Conservation (phyloP, 2,329 filamentous ascomycete species). For the Alternaria metachromatica region DNA sequence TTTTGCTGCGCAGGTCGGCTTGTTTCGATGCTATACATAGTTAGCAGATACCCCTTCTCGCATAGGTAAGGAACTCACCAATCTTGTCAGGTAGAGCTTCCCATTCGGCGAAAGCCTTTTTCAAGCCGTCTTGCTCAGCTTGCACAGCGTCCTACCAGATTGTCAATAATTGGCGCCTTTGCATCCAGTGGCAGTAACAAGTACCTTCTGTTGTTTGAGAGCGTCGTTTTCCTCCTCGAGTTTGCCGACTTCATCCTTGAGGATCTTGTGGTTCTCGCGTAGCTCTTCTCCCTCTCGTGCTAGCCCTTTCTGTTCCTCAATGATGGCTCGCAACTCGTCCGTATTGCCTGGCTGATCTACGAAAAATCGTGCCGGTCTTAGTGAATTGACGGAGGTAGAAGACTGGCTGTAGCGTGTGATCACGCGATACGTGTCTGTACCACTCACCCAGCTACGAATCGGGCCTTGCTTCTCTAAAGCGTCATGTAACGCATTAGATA, state of each 20-base stretch:
- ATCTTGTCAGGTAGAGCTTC: constrained; percentile 74
- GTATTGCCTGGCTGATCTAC: constrained; percentile 77
- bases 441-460: constrained; percentile 74
- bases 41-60: constrained; percentile 27
- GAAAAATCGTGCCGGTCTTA: constrained; percentile 72
- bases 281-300: constrained; percentile 50
- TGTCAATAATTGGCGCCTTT: neutral
- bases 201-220: constrained; percentile 15
- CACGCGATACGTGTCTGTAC: constrained; percentile 62
- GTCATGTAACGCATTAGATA: constrained; percentile 72
- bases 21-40: constrained; percentile 50
- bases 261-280: constrained; percentile 28
- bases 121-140: constrained; percentile 70
- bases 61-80: constrained; percentile 55
- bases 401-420: constrained; percentile 78
- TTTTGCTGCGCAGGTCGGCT: constrained; percentile 53
- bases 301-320: constrained; percentile 57
- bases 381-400: constrained; percentile 69
- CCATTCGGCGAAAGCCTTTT: constrained; percentile 70
- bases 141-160: constrained; percentile 51
- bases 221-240: constrained; percentile 29
- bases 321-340: constrained; percentile 67
- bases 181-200: neutral
- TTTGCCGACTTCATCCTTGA: constrained; percentile 38
- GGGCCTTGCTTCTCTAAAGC: constrained; percentile 61